Conservation (phyloP, 192 early-diverging fungal species). For the Tieghemiomyces parasiticus region DNA sequence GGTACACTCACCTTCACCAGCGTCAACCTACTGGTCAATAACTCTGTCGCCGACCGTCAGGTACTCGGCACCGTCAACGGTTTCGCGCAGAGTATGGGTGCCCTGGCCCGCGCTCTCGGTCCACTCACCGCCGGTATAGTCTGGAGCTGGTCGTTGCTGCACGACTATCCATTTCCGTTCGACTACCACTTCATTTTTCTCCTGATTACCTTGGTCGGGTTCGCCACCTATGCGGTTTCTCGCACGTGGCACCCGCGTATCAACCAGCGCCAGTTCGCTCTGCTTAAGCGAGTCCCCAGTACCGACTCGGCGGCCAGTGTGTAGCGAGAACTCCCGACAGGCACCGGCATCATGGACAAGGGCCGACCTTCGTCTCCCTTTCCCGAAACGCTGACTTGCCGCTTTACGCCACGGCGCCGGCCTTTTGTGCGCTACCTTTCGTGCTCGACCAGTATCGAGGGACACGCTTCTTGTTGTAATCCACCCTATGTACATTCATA, state of each 20-base stretch:
- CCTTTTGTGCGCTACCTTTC: too few species aligned
- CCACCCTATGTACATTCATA: too few species aligned
- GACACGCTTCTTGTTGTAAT: too few species aligned
- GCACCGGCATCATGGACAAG: too few species aligned
- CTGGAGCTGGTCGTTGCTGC: background rate
- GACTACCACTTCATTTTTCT: background rate
- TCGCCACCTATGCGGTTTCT: background rate
- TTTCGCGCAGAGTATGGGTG: background rate
- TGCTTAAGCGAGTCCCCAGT: too few species aligned
- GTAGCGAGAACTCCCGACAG: too few species aligned
- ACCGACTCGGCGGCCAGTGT: too few species aligned
- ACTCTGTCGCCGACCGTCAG: background rate
- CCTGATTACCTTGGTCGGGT: background rate
- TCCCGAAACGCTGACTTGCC: too few species aligned
- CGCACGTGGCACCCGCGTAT: background rate
- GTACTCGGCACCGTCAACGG: background rate
- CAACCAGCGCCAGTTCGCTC: too few species aligned
- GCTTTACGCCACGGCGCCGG: too few species aligned
- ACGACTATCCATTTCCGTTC: background rate
- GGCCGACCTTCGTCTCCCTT: too few species aligned
- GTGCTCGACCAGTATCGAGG: too few species aligned
- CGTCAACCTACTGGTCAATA: background rate
- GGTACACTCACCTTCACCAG: background rate
- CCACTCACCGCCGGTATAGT: background rate
- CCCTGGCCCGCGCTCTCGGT: background rate